These are phyloP conservation scores for Bryoerythrophyllum caledonicum DNA, from an alignment of 225 moss, liverwort and hornwort species.

Conservation along the genomic window DNA sequence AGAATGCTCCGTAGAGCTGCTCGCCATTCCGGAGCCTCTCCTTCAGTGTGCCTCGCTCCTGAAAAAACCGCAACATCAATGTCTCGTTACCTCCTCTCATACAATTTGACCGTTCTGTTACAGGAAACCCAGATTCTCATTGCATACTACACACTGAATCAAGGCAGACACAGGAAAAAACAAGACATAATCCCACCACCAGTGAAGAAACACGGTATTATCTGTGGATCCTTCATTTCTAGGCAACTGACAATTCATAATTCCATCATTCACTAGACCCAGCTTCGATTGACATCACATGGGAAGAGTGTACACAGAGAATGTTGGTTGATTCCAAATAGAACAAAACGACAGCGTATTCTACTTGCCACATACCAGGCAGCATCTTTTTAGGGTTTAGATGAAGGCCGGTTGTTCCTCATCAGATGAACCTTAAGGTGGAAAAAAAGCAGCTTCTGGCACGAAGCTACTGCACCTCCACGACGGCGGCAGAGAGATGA, in stretches of 20 bases:
- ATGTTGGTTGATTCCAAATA: too few relatives aligned
- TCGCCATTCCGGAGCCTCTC: constrained; percentile 57
- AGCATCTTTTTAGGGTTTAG: too few relatives aligned
- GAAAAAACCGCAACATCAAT: not conserved
- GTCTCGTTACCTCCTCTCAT: not conserved
- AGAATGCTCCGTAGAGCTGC: constrained; percentile 72
- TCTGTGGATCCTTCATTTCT: not conserved
- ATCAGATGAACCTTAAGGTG: not conserved
- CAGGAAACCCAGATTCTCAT: not conserved
- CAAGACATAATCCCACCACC: not conserved
- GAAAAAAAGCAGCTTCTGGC: not conserved
- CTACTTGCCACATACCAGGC: too few relatives aligned
- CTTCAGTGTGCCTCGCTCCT: constrained; percentile 42
- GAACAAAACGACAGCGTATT: too few relatives aligned
- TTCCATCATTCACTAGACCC: not conserved
- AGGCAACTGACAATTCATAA: not conserved
- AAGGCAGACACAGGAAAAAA: not conserved
- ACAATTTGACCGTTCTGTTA: not conserved
- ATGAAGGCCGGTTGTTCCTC: not conserved
- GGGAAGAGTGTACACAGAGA: too few relatives aligned
- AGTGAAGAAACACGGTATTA: too few relatives aligned
- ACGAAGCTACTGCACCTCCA: not conserved
- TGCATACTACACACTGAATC: not conserved
- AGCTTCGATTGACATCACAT: not conserved
- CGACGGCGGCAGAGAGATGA: not conserved